Evolutionary conservation across 1,284 basidiomycete species (phyloP), one percentile per base, ranked within the genome.

Genomic region (Cutaneotrichosporon sp.): DNA sequence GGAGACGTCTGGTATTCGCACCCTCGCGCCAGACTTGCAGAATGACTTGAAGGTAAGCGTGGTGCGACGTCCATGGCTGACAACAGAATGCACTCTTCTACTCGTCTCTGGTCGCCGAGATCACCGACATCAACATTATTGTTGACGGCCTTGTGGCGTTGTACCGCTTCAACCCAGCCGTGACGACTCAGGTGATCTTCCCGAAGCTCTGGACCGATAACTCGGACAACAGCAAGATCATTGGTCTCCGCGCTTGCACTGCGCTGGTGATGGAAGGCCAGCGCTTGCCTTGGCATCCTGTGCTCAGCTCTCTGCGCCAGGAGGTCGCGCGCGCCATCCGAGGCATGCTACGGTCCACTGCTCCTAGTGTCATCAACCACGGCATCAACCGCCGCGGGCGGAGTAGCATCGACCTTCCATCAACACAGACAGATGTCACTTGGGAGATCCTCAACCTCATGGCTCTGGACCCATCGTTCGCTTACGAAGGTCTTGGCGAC

Each of bases 181-280:
- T 87, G 59, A 88, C 89, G 51, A 83, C 85, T 1, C 68, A 87
- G 10, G 81, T 82, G 1, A 75, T 91, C 21, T 89, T 92, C 71
- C 74, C 82, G 4, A 90, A 88, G 72, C 76, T 92, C 31, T 86
- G 89, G 68, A 86, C 89, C 9, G 89, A 91, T 68, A 85, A 88
- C 42, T 88, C 89, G 0, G 89, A 91, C 56, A 87, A 88, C 4
- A 86, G 90, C 69, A 92, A 92, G 81, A 85, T 89, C n/a, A 86
- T 86, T 64, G 90, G 84, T 1, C 82, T 92, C 58, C 87, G 88
- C 67, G 90, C 91, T 0, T 87, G 84, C 69, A 75, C 88, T 49
- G 86, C 85, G 0, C 69, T 85, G 32, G 73, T 80, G 8, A 74
- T 79, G 65, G 80, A 78, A 64, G 72, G 76, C 11, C 67, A 65